Base-by-base conservation (phyloP, 495 filamentous ascomycete species). In the Hypoxylon fragiforme region DNA sequence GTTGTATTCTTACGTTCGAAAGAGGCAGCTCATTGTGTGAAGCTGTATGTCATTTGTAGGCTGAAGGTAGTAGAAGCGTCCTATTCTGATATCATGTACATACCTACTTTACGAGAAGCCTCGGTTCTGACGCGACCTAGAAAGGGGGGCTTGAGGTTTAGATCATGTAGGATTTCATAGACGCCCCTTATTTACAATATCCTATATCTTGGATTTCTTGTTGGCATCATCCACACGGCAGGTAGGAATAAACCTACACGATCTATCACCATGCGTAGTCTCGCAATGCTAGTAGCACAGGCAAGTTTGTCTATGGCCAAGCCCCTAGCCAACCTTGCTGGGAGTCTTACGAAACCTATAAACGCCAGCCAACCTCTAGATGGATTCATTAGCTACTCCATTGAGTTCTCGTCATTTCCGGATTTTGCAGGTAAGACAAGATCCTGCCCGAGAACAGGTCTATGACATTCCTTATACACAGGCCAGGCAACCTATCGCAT, bases 341-440 rank as follows among this genome's bases (percentile, higher is more conserved):
- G 43, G 6, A 48, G 19, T 13, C 39, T 19, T 32, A 26, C 49
- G 8, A 60, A 44, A 11, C 48, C 63, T n/a, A 44, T 34, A 34
- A 66, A 63, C 44, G 70, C 70, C 26, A 73, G 69, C 43, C 62
- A 69, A 3, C 72, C 79, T 5, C 69, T 77, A 11, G 75, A 81
- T 34, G 69, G 72, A 15, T 85, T 82, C 56, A 75, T 85, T 36
- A 80, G 78, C 48, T 85, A 73, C 62, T 82, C 79, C 4, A 83
- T 86, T 55, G 81, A 86, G 64, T 80, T 84, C 40, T 68, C 80
- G 1, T 83, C 74, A 44, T 85, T 85, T 54, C 83, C 83, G 0
- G 82, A 85, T 50, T 85, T 79, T 59, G 81, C 82, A 16, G 82
- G 82, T 69, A 76, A 32, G 41, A 37, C 1, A 13, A 6, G 2